A percentile compares a stretch with the other conserved stretches of the same genome.
Conservation (phyloP, 352 stramenopile genomes). For the Lagenidium sp. region DNA sequence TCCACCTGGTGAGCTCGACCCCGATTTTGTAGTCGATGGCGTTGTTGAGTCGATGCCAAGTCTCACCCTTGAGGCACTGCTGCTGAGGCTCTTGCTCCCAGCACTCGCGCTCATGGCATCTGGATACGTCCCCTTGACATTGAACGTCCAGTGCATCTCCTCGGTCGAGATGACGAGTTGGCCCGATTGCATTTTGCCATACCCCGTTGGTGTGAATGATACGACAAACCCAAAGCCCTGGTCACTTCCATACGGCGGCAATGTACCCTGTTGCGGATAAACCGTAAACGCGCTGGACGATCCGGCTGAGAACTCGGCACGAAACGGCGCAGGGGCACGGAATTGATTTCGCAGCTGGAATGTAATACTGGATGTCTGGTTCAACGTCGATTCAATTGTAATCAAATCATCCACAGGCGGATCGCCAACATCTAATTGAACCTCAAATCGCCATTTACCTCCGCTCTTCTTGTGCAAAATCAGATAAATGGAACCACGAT, state of each 20-base stretch:
- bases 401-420: conserved; percentile 83
- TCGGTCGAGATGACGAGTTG: conserved; percentile 84
- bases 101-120: conserved; percentile 32
- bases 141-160: conserved; percentile 92
- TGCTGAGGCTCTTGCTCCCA: conserved; percentile 35
- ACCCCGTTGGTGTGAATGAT: conserved; percentile 87
- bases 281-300: conserved; percentile 87
- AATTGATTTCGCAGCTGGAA: conserved; percentile 90
- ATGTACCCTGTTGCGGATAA: conserved; percentile 59
- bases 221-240: conserved; percentile 78
- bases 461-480: conserved; percentile 73
- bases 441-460: conserved; percentile 83
- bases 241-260: conserved; percentile 65
- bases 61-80: conserved; percentile 27
- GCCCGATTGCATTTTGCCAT: conserved; percentile 86
- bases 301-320: conserved; percentile 81
- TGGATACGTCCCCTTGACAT: conserved; percentile 83
- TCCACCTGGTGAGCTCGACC: no score
- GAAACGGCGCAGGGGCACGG: conserved; percentile 52
- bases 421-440: conserved; percentile 72
- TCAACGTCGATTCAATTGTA: conserved; percentile 79
- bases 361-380: conserved; percentile 73
- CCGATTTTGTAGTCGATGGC: no score
- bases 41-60: conserved; percentile 31
- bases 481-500: conserved; percentile 64